Conservation (phyloP, 768 basidiomycete species). For the Ramaria rubella region DNA sequence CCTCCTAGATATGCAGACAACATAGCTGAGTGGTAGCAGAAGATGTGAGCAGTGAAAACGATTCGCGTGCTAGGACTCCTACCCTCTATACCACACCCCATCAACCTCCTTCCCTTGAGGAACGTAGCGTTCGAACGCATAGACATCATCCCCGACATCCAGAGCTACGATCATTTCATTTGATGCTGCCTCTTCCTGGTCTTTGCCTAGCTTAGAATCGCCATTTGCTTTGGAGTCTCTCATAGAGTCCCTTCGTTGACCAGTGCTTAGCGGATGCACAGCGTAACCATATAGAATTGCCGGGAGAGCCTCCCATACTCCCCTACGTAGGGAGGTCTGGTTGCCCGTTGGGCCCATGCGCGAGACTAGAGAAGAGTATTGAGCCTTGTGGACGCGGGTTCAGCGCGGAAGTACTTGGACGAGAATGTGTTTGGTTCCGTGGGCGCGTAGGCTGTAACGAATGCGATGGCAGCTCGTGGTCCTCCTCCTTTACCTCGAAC, state of each 20-base stretch:
- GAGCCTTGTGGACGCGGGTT: not conserved
- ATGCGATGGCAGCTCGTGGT: slow-evolving; percentile 4
- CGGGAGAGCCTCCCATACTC: slow-evolving; percentile 58
- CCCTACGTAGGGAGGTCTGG: slow-evolving; percentile 26
- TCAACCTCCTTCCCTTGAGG: slow-evolving; percentile 68
- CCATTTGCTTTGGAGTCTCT: slow-evolving; percentile 9
- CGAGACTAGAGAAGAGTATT: slow-evolving; percentile 1
- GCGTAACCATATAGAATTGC: slow-evolving; percentile 89
- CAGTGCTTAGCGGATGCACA: slow-evolving; percentile 57
- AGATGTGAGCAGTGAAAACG: not conserved
- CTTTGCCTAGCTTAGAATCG: not conserved
- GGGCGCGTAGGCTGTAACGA: not conserved
- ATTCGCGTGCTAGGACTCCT: slow-evolving; percentile 31
- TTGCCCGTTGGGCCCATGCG: slow-evolving; percentile 7
- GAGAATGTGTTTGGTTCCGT: not conserved
- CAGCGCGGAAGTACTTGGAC: not conserved
- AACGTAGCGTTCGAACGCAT: slow-evolving; percentile 90
- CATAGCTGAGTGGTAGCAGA: slow-evolving; percentile 49
- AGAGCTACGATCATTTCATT: slow-evolving; percentile 52
- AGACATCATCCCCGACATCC: slow-evolving; percentile 94
- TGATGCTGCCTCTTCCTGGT: not conserved
- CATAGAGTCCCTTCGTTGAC: slow-evolving; percentile 11
- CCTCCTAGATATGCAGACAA: slow-evolving; percentile 73
- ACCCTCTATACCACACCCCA: slow-evolving; percentile 93
- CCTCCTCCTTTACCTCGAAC: slow-evolving; percentile 30